Evolutionary conservation across 495 filamentous ascomycete species (phyloP), one percentile per base, ranked within the genome.

Genomic region (Talaromyces stipitatus): DNA sequence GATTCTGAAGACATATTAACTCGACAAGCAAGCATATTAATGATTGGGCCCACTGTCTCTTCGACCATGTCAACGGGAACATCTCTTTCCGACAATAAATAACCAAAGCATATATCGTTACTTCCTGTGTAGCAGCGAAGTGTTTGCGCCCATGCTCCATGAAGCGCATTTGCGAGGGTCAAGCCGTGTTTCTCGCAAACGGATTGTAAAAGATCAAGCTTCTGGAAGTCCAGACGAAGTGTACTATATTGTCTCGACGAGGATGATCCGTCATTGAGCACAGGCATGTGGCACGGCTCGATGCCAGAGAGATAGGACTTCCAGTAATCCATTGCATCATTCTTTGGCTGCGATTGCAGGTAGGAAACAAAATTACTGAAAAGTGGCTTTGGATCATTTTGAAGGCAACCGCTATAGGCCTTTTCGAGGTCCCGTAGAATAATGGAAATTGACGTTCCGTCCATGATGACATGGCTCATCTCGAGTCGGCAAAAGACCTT

Each of bases 281-380:
- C 27, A 4, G 83, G 81, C 63, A 86, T 80, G 38, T 76, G 62
- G 54, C 78, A 82, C 0, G 82, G 81, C 54, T 76, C 68, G 2
- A 80, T 54, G 3, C 67, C 75, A 2, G 60, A 59, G 30, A 86
- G 68, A 52, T 82, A 79, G 0, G 68, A 64, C 43, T 72, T 69
- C 82, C 82, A 86, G 62, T 81, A 83, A 2, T 75, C 60, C 14
- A 77, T 70, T 36, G 74, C 78, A 22, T 68, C 68, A 11, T 68
- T 56, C 14, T 66, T 66, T 0, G 75, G 65, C 0, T 64, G 66
- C 33, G 62, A 62, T 16, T 65, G 62, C 3, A 85, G 61, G 51
- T 79, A 80, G 1, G 61, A 58, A 29, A 85, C 74, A 55, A 82
- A 85, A 33, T 76, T 69, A 54, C 80, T 82, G 69, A 81, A 86